Conservation (phyloP, 345 rosid genomes). For the Eucalyptus leucophloia region DNA sequence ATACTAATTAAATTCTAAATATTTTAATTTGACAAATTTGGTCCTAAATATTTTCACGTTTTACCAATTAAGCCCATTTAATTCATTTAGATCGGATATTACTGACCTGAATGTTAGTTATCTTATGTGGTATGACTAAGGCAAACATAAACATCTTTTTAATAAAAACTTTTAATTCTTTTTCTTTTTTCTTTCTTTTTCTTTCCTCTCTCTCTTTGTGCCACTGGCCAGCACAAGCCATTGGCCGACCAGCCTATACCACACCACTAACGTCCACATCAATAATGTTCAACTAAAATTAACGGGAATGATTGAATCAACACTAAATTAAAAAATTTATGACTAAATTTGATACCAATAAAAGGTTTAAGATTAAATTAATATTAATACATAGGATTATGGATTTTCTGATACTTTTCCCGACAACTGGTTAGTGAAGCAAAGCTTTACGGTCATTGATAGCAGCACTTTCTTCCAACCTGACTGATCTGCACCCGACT, state of each 20-base stretch:
- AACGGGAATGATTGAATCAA: accelerated
- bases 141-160: too few species aligned
- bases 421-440: accelerated
- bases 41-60: accelerated
- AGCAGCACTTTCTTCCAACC: too few species aligned
- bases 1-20: too few species aligned
- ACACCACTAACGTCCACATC: accelerated
- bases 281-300: accelerated
- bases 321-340: accelerated
- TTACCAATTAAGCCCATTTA: accelerated
- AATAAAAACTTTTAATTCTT: too few species aligned
- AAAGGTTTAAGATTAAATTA: accelerated
- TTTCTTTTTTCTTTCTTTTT: too few species aligned
- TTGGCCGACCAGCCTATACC: accelerated
- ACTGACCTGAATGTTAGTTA: accelerated
- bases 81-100: accelerated
- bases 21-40: too few species aligned
- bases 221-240: accelerated
- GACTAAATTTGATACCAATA: accelerated
- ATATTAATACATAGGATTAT: accelerated
- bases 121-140: accelerated
- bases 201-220: too few species aligned
- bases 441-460: neutral
- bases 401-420: too few species aligned
- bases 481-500: too few species aligned